These are phyloP conservation scores for Solanum appendiculatum DNA, from an alignment of 257 asterid genomes.

Conservation along the genomic window DNA sequence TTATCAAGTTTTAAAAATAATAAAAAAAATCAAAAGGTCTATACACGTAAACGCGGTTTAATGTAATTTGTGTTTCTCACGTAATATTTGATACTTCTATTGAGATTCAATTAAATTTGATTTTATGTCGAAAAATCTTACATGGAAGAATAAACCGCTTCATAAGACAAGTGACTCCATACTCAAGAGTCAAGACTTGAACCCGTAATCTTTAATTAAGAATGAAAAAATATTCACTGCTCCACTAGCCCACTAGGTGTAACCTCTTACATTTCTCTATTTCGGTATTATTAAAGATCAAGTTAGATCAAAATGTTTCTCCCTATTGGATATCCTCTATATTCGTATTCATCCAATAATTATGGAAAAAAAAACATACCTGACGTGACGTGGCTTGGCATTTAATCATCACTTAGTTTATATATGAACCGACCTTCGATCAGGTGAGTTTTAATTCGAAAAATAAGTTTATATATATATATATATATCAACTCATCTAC, in stretches of 20 bases:
- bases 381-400: neutral
- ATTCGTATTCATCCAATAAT: neutral
- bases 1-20: neutral
- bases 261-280: neutral
- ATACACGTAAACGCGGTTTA: too few species aligned
- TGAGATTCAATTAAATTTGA: neutral
- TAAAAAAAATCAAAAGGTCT: neutral
- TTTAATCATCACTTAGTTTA: neutral
- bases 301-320: neutral
- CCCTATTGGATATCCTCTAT: neutral
- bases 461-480: neutral
- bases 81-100: neutral
- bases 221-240: neutral
- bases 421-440: neutral
- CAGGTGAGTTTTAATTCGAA: neutral
- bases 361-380: neutral
- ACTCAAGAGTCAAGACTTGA: neutral
- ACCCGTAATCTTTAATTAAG: neutral
- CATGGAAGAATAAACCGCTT: too few species aligned
- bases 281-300: neutral
- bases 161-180: neutral
- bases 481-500: neutral
- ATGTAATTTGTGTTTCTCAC: neutral
- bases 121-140: rapidly evolving
- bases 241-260: too few species aligned